Conservation (phyloP, 371 early-diverging fungal species). For the Mortierella sp. region DNA sequence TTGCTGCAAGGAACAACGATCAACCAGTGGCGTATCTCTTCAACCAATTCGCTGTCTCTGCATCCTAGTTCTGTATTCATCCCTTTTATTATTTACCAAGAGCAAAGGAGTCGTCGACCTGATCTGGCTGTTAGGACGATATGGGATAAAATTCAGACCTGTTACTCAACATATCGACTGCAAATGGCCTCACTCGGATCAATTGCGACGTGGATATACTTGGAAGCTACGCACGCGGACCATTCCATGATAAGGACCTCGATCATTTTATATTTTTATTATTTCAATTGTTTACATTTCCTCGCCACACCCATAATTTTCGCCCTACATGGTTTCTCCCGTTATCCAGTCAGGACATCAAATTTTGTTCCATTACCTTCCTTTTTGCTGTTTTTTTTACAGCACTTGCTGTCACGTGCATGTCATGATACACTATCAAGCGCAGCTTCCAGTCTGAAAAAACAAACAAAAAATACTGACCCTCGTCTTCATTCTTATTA, state of each 20-base stretch:
- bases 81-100: not conserved
- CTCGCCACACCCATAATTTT: not conserved
- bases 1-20: not conserved
- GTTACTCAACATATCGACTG: no score
- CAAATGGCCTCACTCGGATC: no score
- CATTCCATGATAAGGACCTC: no score
- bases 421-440: not conserved
- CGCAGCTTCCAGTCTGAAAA: no score
- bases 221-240: not conserved
- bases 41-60: no score
- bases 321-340: not conserved
- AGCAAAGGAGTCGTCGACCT: not conserved
- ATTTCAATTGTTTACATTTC: not conserved
- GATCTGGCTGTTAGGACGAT: not conserved
- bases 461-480: slow-evolving; percentile 7
- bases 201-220: not conserved
- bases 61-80: no score
- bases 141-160: not conserved
- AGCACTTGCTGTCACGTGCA: slow-evolving; percentile 21
- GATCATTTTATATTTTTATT: no score
- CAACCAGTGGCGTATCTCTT: no score
- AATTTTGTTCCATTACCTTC: slow-evolving; percentile 42
- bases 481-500: not conserved
- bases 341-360: not conserved
- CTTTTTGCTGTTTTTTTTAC: not conserved